phyloP scores from a whole-genome alignment of 2,329 filamentous ascomycete species.

The Penicillium concentricum region DNA sequence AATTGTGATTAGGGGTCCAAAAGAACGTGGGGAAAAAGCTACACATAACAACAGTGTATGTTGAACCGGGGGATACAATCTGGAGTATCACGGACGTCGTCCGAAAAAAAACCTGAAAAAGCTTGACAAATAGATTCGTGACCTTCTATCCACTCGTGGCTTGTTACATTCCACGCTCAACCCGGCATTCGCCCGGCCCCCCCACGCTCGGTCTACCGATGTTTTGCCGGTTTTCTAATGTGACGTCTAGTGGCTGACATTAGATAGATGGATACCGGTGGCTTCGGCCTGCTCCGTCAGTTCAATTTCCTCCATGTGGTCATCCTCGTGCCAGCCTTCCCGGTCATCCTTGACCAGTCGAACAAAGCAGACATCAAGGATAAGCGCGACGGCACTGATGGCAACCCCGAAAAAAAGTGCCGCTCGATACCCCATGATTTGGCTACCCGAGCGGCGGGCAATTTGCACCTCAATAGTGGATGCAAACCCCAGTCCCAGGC shows the following conservation, averaged over 20 bases:
- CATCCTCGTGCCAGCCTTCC: constrained; percentile 33
- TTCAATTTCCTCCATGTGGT: constrained; percentile 11
- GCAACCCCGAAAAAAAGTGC: constrained; percentile 35
- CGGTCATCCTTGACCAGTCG: constrained; percentile 33
- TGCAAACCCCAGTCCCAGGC: constrained; percentile 46
- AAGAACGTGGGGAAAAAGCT: background rate
- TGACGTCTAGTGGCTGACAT: background rate
- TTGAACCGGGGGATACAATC: background rate
- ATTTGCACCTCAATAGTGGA: constrained; percentile 39
- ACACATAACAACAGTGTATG: background rate
- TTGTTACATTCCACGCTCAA: background rate
- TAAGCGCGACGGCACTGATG: constrained; percentile 28
- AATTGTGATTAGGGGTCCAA: background rate
- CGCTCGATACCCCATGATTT: constrained; percentile 31
- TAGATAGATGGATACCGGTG: constrained; percentile 2
- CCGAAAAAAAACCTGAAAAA: background rate
- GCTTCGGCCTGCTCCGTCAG: constrained; percentile 11
- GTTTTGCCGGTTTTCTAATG: background rate
- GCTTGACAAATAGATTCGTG: constrained; percentile 4
- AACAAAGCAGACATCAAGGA: constrained; percentile 33
- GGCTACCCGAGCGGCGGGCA: constrained; percentile 11
- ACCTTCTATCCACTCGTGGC: background rate
- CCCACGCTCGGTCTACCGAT: constrained; percentile 4
- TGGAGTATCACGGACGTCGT: background rate
- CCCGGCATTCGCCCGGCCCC: background rate